Percentiles rank a stretch among this genome's conserved stretches.
These are phyloP conservation scores for Verbascum thapsus DNA, from an alignment of 257 asterid species.

Conservation along the genomic window DNA sequence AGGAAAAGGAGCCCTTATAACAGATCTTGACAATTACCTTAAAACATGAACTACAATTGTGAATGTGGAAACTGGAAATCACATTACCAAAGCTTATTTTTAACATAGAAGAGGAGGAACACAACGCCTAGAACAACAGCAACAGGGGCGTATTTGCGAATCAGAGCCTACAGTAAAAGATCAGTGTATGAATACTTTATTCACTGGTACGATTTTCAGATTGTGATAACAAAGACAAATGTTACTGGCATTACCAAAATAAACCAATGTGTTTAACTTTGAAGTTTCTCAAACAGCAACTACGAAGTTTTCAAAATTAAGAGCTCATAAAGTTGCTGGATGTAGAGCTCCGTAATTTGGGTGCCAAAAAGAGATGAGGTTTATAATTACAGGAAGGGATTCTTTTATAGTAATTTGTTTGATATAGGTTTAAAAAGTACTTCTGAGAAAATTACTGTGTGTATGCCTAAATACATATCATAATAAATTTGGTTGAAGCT, in stretches of 20 bases:
- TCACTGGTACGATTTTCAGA: neutral
- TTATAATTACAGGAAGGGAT: neutral
- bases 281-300: slow-evolving; percentile 20
- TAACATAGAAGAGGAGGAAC: slow-evolving; percentile 77
- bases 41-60: slow-evolving; percentile 2
- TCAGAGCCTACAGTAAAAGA: slow-evolving; percentile 66
- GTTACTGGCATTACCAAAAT: neutral
- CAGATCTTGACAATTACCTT: slow-evolving; percentile 20
- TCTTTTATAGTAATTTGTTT: neutral
- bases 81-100: slow-evolving; percentile 39
- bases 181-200: neutral
- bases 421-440: neutral
- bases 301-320: neutral
- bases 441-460: neutral
- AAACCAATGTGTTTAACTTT: neutral
- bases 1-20: neutral
- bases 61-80: slow-evolving; percentile 9
- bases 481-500: slow-evolving; percentile 4
- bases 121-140: slow-evolving; percentile 89
- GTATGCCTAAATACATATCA: neutral
- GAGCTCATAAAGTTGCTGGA: neutral
- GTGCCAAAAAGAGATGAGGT: neutral
- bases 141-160: slow-evolving; percentile 93
- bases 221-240: neutral
- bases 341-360: slow-evolving; percentile 6